These are phyloP conservation scores for Incumbomyces lentus DNA, from an alignment of 2,329 filamentous ascomycete genomes.

Conservation along the genomic window DNA sequence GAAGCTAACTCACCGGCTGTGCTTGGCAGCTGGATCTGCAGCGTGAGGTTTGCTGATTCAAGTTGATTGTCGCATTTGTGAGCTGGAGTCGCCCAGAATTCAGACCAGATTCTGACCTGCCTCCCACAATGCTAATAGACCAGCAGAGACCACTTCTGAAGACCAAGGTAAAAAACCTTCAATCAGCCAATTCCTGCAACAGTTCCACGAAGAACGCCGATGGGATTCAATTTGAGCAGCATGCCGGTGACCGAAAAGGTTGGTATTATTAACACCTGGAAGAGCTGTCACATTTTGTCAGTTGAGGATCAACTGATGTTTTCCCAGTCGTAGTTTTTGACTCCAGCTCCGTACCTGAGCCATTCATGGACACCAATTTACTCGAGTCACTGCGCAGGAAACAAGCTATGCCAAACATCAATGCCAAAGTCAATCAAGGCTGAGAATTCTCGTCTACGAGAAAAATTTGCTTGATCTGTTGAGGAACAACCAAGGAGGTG, in stretches of 20 bases:
- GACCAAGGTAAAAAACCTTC: not conserved
- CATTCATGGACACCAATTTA: constrained; percentile 29
- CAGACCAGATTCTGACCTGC: not conserved
- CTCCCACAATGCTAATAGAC: not conserved
- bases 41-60: no score
- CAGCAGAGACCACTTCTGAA: not conserved
- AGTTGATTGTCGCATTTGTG: no score
- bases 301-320: no score
- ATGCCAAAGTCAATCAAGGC: no score
- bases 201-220: not conserved
- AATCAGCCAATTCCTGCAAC: not conserved
- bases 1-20: no score
- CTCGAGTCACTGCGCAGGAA: constrained; percentile 26
- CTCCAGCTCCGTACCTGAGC: constrained; percentile 27
- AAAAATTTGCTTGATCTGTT: no score
- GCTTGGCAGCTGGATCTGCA: no score
- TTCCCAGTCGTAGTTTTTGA: constrained; percentile 25
- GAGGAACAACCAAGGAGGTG: no score
- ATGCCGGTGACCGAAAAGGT: constrained; percentile 15
- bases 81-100: no score
- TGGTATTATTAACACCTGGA: not conserved
- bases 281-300: no score
- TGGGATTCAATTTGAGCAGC: constrained; percentile 4
- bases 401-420: constrained; percentile 4
- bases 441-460: no score